phyloP scores from a whole-genome alignment of 345 rosid genomes.

The Eutrema heterophyllum region DNA sequence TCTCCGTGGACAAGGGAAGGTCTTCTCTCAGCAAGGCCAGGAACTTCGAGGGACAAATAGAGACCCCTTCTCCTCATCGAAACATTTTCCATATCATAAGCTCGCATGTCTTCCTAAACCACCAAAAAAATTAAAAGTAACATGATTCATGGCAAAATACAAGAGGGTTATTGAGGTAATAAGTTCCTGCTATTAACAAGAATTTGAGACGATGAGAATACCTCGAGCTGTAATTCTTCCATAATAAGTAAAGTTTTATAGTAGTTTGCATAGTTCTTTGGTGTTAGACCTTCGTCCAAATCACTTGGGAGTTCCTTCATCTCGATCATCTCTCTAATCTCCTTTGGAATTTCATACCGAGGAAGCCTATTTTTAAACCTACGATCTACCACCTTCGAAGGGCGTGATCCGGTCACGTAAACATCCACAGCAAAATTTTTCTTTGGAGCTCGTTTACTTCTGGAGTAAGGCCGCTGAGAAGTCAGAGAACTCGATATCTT shows the following conservation, averaged over 20 bases:
- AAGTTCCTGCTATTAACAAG: background rate
- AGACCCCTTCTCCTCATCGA: slow-evolving; percentile 51
- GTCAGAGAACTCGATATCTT: slow-evolving; percentile 58
- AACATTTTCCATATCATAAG: slow-evolving; percentile 66
- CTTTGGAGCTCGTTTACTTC: slow-evolving; percentile 45
- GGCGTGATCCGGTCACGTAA: slow-evolving; percentile 47
- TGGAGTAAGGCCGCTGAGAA: slow-evolving; percentile 50
- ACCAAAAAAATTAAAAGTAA: background rate
- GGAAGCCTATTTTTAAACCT: slow-evolving; percentile 48
- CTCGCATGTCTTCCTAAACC: slow-evolving; percentile 73
- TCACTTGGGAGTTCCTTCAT: slow-evolving; percentile 48
- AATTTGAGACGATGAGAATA: slow-evolving; percentile 19
- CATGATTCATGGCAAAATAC: slow-evolving; percentile 4
- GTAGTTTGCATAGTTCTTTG: slow-evolving; percentile 47
- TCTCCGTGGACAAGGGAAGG: slow-evolving; percentile 91
- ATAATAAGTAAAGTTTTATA: slow-evolving; percentile 60
- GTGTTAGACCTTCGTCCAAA: slow-evolving; percentile 42
- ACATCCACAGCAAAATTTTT: slow-evolving; percentile 44
- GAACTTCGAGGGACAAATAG: slow-evolving; percentile 60
- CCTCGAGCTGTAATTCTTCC: slow-evolving; percentile 92
- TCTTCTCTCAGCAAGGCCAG: slow-evolving; percentile 91
- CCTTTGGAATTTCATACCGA: slow-evolving; percentile 57
- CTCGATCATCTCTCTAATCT: slow-evolving; percentile 57
- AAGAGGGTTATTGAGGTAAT: background rate
- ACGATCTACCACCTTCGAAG: slow-evolving; percentile 25